Base-by-base conservation (phyloP, 306 rosid species). In the Cercis canadensis region DNA sequence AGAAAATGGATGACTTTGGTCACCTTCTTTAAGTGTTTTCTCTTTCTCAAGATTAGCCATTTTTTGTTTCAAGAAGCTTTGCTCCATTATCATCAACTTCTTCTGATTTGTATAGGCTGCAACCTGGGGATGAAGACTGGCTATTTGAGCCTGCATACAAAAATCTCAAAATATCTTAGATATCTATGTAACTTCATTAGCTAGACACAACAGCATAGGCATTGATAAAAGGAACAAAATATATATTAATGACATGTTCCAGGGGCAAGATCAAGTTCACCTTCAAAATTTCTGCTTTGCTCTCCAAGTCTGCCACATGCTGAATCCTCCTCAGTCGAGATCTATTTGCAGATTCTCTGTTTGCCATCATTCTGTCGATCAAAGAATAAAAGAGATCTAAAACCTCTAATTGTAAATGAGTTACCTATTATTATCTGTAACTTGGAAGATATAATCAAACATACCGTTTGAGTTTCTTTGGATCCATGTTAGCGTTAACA, bases 71-170 rank as follows among this genome's bases (percentile, higher is more conserved):
- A 90, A 75, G 34, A 24, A 34, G 2, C 36, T 54, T 7, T 72
- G 50, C 81, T 89, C 89, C 77, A 54, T 12, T 45, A 66, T 47
- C 18, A 83, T 69, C 13, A 14, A 10, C 4, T 53, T 39, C 15
- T 81, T 78, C 5, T 76, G 67, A 44, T 58, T 68, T 62, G 34
- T 29, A 19, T 12, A 62, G 69, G 31, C 31, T 40, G 33, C 71
- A 11, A 83, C 16, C 79, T 79, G 80, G 34, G 82, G 82, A 50
- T 34, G n/a, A 46, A 87, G 29, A 19, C 41, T 1, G 1, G 53
- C 75, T 21, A 85, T 67, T 57, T 85, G 77, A 39, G 43, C 71
- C 92, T 89, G 69, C 74, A 69, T 41, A 16, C 11, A n/a, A 9
- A 31, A 54, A 39, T 34, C 7, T 4, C 13, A 15, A 24, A 45